Evolutionary conservation across 2,329 filamentous ascomycete species (phyloP), one percentile per base, ranked within the genome.

Genomic region (Sclerotinia spermophila): DNA sequence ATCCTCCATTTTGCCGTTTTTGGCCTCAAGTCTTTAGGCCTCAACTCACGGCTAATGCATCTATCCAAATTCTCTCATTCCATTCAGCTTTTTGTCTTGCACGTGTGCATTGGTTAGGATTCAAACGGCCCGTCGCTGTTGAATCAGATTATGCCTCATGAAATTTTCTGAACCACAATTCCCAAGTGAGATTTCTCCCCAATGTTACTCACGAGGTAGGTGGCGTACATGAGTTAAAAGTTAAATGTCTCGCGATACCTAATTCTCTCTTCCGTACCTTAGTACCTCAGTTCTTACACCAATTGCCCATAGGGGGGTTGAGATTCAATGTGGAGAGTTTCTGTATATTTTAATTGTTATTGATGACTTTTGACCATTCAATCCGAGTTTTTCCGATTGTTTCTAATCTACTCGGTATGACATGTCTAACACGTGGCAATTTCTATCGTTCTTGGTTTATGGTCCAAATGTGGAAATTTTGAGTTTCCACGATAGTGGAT

Each of bases 241-340:
- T n/a, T n/a, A n/a, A n/a, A n/a, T n/a, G n/a, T 40, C 33, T 27
- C 56, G 56, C 56, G 56, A 59, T 59, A 59, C 56, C 56, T 11
- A 40, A 59, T 59, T 59, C 56, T 40, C 35, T 40, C 56, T 59
- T 59, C 56, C 56, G 56, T 59, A 40, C 56, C 56, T 59, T 59
- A 27, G 56, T 59, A 40, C 56, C 56, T 59, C 40, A 27, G 56
- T 19, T 59, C 35, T 38, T 17, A 27, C 35, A 59, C 56, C 56
- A 19, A 59, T 42, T 55, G 51, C n/a, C 35, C 56, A 59, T 59
- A 24, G 56, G 35, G 35, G 56, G 35, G 56, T 59, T 59, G 35
- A 11, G 24, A 8, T 38, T 59, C 24, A 40, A 38, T 38, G 33
- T n/a, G 56, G 35, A 27, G 56, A 59, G 15, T 13, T 13, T 38